phyloP scores from a whole-genome alignment of 345 rosid species.

The Sonneratia alba region DNA sequence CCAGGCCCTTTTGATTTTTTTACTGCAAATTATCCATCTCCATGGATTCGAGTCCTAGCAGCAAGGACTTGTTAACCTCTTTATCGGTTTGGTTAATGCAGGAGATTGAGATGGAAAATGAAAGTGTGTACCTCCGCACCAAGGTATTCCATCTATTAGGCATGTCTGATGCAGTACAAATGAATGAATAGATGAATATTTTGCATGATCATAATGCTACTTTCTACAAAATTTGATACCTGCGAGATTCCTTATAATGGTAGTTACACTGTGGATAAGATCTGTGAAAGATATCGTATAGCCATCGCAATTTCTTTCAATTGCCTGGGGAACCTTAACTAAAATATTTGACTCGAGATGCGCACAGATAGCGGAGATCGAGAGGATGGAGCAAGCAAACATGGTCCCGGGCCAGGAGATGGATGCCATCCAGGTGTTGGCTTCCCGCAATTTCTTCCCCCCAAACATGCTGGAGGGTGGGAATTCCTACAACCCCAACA shows the following conservation, averaged over 20 bases:
- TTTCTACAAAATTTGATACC: too few relatives aligned
- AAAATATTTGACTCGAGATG: background rate
- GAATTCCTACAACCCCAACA: conserved; percentile 43
- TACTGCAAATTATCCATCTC: background rate
- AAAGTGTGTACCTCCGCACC: conserved; percentile 63
- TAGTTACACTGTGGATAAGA: too few relatives aligned
- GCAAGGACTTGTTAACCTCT: background rate
- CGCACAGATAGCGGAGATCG: conserved; percentile 68
- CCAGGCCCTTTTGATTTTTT: too few relatives aligned
- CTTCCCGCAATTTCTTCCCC: conserved; percentile 80
- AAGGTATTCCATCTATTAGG: conserved; percentile 34
- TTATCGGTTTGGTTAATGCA: conserved; percentile 6
- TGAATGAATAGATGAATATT: background rate
- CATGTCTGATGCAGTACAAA: background rate
- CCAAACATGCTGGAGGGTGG: conserved; percentile 40
- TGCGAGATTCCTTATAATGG: too few relatives aligned
- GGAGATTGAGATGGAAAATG: conserved; percentile 93
- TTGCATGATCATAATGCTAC: too few relatives aligned
- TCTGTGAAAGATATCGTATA: too few relatives aligned
- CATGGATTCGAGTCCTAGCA: background rate
- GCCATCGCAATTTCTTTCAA: too few relatives aligned
- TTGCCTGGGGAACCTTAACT: background rate
- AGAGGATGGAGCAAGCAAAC: conserved; percentile 70
- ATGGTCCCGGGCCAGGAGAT: conserved; percentile 67
- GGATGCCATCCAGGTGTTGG: conserved; percentile 66